Conservation (phyloP, 345 rosid genomes). For the Camelina laxa region DNA sequence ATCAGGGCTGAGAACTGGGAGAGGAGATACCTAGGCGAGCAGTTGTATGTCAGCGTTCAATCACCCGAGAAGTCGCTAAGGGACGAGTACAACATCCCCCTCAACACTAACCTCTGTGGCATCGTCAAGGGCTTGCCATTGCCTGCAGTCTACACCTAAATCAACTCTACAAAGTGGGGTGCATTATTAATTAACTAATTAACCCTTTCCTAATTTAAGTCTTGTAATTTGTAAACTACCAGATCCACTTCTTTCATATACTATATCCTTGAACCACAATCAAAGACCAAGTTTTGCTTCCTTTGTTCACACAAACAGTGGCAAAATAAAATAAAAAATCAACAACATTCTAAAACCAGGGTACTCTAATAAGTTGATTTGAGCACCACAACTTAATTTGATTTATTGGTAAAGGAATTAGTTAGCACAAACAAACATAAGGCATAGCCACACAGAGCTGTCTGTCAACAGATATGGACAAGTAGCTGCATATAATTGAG, state of each 20-base stretch:
- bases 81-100: constrained; percentile 83
- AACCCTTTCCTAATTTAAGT: constrained; percentile 34
- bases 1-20: constrained; percentile 68
- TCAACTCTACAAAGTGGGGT: constrained; percentile 14
- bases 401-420: not conserved
- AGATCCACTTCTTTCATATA: constrained; percentile 7
- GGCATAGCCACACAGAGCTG: not conserved
- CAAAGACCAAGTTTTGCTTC: constrained; percentile 22
- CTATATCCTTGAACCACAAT: constrained; percentile 18
- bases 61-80: constrained; percentile 71
- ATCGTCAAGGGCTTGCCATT: constrained; percentile 54
- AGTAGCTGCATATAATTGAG: not conserved
- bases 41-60: constrained; percentile 63
- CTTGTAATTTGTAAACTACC: constrained; percentile 17
- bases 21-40: constrained; percentile 72
- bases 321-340: too few species aligned
- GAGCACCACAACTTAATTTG: not conserved
- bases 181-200: constrained; percentile 33
- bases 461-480: not conserved
- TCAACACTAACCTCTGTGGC: constrained; percentile 65
- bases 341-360: not conserved
- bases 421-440: not conserved
- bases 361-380: not conserved
- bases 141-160: constrained; percentile 60
- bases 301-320: not conserved